Conservation (phyloP, 495 filamentous ascomycete species). For the Penicillium turbatum region DNA sequence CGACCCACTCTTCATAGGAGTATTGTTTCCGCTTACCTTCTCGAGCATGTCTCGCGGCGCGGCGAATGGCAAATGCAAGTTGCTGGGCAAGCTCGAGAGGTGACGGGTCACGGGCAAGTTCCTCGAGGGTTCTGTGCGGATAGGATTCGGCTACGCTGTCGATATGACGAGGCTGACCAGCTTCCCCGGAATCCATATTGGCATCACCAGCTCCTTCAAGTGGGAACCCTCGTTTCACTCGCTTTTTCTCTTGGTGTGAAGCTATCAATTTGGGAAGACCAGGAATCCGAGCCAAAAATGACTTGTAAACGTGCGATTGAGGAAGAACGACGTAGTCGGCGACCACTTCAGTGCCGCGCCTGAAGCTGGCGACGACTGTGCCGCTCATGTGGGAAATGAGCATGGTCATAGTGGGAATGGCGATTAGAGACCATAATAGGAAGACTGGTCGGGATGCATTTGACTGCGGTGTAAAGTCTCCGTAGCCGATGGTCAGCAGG, state of each 20-base stretch:
- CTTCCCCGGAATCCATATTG: not conserved
- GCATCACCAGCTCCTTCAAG: slow-evolving; percentile 23
- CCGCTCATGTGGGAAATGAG: slow-evolving; percentile 61
- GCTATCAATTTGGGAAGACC: slow-evolving; percentile 38
- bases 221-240: slow-evolving; percentile 46
- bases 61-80: slow-evolving; percentile 52
- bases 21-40: slow-evolving; percentile 43
- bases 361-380: slow-evolving; percentile 55
- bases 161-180: not conserved
- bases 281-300: slow-evolving; percentile 40
- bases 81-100: slow-evolving; percentile 44
- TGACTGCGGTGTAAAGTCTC: slow-evolving; percentile 68
- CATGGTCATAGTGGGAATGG: slow-evolving; percentile 65
- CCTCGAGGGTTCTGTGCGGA: slow-evolving; percentile 38
- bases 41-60: slow-evolving; percentile 44
- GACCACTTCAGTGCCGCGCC: slow-evolving; percentile 47
- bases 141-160: slow-evolving; percentile 2
- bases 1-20: slow-evolving; percentile 61
- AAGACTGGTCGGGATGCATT: slow-evolving; percentile 81
- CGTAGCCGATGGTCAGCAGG: slow-evolving; percentile 86
- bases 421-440: slow-evolving; percentile 74
- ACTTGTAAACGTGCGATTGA: slow-evolving; percentile 44
- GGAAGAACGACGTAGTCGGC: slow-evolving; percentile 58
- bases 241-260: slow-evolving; percentile 34
- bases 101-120: slow-evolving; percentile 37